Evolutionary conservation across 1,284 basidiomycete genomes (phyloP).

Genomic region (Puccinia brachypodii): DNA sequence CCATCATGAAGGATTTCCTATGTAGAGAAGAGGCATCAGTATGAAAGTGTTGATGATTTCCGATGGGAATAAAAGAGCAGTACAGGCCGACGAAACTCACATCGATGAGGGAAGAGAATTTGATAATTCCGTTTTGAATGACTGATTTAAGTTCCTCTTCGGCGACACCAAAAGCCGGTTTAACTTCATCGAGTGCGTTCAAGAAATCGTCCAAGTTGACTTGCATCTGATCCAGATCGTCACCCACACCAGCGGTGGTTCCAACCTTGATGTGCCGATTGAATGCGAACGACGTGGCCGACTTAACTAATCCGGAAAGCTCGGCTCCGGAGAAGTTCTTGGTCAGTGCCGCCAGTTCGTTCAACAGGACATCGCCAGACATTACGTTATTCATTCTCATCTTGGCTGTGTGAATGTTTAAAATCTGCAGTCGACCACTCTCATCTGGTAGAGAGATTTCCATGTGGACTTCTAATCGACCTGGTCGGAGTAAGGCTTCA

Average conservation of each 20-base stretch:
- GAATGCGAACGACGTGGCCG: constrained; percentile 96
- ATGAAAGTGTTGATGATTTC: background rate
- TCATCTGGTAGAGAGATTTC: constrained; percentile 98
- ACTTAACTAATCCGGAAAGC: constrained; percentile 93
- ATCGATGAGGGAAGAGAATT: constrained; percentile 74
- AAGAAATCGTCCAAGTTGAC: constrained; percentile 87
- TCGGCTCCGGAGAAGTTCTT: constrained; percentile 99
- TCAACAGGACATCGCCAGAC: constrained; percentile 80
- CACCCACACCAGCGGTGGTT: constrained; percentile 91
- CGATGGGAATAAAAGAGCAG: background rate
- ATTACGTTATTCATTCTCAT: constrained; percentile 91
- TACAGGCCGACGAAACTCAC: constrained; percentile 59
- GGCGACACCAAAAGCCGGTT: constrained; percentile 94
- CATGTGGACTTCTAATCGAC: constrained; percentile 99
- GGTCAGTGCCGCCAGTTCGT: constrained; percentile 77
- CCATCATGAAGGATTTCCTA: constrained; percentile 86
- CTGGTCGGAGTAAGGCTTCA: constrained; percentile 92
- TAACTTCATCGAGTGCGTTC: constrained; percentile 89
- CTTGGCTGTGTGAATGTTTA: constrained; percentile 91
- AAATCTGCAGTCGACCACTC: constrained; percentile 85
- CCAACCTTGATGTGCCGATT: constrained; percentile 97
- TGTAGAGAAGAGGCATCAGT: background rate
- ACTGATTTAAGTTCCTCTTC: constrained; percentile 94
- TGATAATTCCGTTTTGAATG: constrained; percentile 95
- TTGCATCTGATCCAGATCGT: constrained; percentile 89